Conservation (phyloP, 352 stramenopile genomes). For the Aphanomyces euteiches region DNA sequence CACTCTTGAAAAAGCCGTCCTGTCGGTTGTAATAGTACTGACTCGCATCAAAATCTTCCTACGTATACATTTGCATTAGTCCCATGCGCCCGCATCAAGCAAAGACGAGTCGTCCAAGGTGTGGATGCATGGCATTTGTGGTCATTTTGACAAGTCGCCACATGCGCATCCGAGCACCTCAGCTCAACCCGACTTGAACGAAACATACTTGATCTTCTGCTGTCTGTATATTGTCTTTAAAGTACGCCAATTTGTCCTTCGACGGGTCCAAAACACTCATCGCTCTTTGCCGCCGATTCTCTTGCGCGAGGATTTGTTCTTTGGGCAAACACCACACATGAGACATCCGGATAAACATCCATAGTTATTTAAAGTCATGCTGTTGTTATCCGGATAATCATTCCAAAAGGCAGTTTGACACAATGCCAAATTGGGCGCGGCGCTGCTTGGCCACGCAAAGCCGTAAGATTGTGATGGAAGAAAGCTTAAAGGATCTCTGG, state of each 20-base stretch:
- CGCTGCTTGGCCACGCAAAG: neutral
- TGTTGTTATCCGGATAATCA: constrained; percentile 1
- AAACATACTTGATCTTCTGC: constrained; percentile 71
- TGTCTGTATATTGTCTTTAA: constrained; percentile 88
- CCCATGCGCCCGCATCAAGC: no score
- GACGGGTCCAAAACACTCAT: constrained; percentile 57
- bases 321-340: constrained; percentile 29
- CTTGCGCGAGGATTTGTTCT: constrained; percentile 14
- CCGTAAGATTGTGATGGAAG: constrained; percentile 1
- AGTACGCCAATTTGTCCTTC: constrained; percentile 87
- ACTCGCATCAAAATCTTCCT: constrained; percentile 82
- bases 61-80: neutral
- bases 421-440: neutral
- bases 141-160: no score
- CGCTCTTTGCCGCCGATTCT: constrained; percentile 1
- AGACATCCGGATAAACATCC: constrained; percentile 21
- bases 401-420: neutral
- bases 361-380: constrained; percentile 4
- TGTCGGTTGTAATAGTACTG: constrained; percentile 87
- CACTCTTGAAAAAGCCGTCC: constrained; percentile 36
- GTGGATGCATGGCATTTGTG: no score
- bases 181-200: neutral
- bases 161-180: neutral
- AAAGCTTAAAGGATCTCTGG: constrained; percentile 6
- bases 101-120: no score